Conservation (phyloP, 2,329 filamentous ascomycete genomes). For the Coniochaeta sp. region DNA sequence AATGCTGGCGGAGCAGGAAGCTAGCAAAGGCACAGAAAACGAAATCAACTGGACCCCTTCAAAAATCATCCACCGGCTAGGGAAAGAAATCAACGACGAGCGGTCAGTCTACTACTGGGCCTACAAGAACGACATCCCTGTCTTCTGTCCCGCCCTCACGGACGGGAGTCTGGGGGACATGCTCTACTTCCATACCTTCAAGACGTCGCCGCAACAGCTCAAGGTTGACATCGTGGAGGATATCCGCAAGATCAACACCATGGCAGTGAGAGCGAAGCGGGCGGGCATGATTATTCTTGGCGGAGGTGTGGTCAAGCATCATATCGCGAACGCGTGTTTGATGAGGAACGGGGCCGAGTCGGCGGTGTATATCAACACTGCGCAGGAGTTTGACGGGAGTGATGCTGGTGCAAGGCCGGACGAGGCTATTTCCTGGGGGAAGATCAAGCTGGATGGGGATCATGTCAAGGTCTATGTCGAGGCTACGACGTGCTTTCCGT, state of each 20-base stretch:
- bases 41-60: slow-evolving; percentile 88
- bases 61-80: slow-evolving; percentile 82
- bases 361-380: slow-evolving; percentile 96
- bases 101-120: slow-evolving; percentile 95
- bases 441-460: slow-evolving; percentile 85
- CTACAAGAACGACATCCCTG: slow-evolving; percentile 90
- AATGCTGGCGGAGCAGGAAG: slow-evolving; percentile 92
- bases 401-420: slow-evolving; percentile 93
- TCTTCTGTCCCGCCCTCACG: slow-evolving; percentile 94
- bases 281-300: slow-evolving; percentile 94
- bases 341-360: slow-evolving; percentile 98
- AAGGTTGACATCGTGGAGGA: slow-evolving; percentile 90
- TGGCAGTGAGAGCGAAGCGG: slow-evolving; percentile 78
- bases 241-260: slow-evolving; percentile 85
- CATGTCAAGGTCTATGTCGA: slow-evolving; percentile 76
- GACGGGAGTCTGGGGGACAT: slow-evolving; percentile 95
- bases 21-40: slow-evolving; percentile 59
- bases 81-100: slow-evolving; percentile 90
- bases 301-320: slow-evolving; percentile 93
- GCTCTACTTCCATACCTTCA: slow-evolving; percentile 98
- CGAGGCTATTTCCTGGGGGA: slow-evolving; percentile 97
- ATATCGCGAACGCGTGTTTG: slow-evolving; percentile 94
- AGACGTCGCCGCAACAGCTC: slow-evolving; percentile 72
- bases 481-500: slow-evolving; percentile 57
- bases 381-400: slow-evolving; percentile 93